Evolutionary conservation across 495 filamentous ascomycete genomes (phyloP), one percentile per base, ranked within the genome.

Genomic region (Parachaetomium inaequale): DNA sequence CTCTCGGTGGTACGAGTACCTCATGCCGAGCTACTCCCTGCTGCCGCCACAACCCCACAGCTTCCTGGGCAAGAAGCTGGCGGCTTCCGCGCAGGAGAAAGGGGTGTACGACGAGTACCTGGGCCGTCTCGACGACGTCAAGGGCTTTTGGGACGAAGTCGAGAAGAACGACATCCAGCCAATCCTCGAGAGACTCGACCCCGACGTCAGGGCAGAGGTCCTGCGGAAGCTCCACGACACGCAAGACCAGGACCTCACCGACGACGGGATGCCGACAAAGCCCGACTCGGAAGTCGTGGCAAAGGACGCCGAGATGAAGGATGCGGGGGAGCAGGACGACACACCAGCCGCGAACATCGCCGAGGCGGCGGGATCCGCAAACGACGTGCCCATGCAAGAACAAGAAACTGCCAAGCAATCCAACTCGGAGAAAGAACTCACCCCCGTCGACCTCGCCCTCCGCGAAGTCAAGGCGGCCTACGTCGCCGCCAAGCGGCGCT

Each of bases 1-100:
- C 69, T 96, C 91, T 12, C 84, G 94, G 57, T 90, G 91, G 73
- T 98, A 98, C 75, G 94, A 98, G 70, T 98, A 98, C 70, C 79
- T 98, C 42, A 90, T 98, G 73, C 94, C 94, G 10, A 91, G 88
- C 28, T 88, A 96, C 71, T 88, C 87, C 57, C 92, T 98, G 58
- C 76, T 98, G 43, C 95, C 94, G 31, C 95, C 94, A 5, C 92
- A 97, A 66, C 93, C 92, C 1, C 84, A 85, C 40, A 95, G 88
- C 55, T 95, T 82, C 65, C 78, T 98, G 23, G 92, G 89, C 17
- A 88, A 87, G 73, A 88, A 89, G 69, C 79, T 93, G n/a, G 77
- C 82, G 17, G 83, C 91, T 66, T 76, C 84, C 23, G 88, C 91
- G 6, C 84, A 91, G 67, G 81, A 90, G 70, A 81, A 85, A 26